Conservation (phyloP, 768 basidiomycete genomes). For the Tylopilus intermedius region DNA sequence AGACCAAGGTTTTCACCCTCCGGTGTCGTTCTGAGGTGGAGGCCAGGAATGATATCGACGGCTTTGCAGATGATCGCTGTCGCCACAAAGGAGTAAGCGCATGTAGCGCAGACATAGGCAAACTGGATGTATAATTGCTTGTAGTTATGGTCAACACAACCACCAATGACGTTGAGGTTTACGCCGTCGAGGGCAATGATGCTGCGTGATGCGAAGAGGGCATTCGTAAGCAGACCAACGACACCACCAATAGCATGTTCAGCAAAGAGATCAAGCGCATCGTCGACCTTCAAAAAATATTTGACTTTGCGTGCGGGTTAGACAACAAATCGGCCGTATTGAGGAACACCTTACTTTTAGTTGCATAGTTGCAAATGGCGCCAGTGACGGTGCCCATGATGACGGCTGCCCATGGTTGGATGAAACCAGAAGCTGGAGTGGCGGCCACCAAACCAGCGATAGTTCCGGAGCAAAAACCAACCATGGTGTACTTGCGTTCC, state of each 20-base stretch:
- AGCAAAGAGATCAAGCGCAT: slow-evolving; percentile 89
- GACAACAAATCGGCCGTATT: neutral
- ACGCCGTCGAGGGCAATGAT: slow-evolving; percentile 69
- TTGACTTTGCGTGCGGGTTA: slow-evolving; percentile 47
- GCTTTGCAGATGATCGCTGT: slow-evolving; percentile 58
- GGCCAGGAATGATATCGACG: slow-evolving; percentile 54
- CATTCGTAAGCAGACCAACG: slow-evolving; percentile 68
- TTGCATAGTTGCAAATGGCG: slow-evolving; percentile 74
- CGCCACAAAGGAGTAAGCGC: slow-evolving; percentile 55
- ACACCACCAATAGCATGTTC: slow-evolving; percentile 86
- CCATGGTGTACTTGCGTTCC: slow-evolving; percentile 82
- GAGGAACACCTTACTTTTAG: slow-evolving; percentile 52
- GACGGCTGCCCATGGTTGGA: slow-evolving; percentile 73
- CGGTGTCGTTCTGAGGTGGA: slow-evolving; percentile 47
- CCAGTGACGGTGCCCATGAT: slow-evolving; percentile 73
- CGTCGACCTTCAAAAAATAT: slow-evolving; percentile 68
- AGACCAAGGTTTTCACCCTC: slow-evolving; percentile 60
- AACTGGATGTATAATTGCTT: slow-evolving; percentile 79
- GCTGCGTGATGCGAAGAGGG: slow-evolving; percentile 62
- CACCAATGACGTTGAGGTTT: slow-evolving; percentile 48
- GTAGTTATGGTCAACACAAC: slow-evolving; percentile 74
- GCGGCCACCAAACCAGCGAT: slow-evolving; percentile 87
- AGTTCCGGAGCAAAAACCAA: slow-evolving; percentile 85
- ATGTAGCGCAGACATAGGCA: slow-evolving; percentile 54
- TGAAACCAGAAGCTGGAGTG: slow-evolving; percentile 80